Conservation (phyloP, 164 flowering plant species). For the Stephania cephalantha region DNA sequence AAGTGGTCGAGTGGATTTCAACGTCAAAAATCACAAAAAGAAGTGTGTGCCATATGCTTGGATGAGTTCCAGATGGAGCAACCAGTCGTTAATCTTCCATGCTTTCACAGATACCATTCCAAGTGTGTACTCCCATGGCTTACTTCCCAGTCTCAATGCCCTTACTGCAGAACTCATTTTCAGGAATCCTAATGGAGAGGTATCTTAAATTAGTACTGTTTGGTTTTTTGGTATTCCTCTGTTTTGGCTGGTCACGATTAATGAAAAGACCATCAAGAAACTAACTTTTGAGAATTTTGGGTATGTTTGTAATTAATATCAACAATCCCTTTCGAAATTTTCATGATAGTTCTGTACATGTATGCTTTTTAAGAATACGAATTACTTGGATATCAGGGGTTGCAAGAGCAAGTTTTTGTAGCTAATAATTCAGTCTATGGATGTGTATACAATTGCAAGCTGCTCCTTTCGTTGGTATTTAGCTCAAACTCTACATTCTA, state of each 20-base stretch:
- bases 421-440: too few species aligned
- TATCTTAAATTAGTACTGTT: not conserved
- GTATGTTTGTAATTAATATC: not conserved
- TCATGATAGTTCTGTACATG: not conserved
- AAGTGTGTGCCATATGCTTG: slow-evolving; percentile 28
- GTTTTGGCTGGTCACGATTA: too few species aligned
- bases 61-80: slow-evolving; percentile 20
- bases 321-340: not conserved
- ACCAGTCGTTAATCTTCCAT: slow-evolving; percentile 21
- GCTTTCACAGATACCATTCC: slow-evolving; percentile 30
- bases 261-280: not conserved
- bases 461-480: too few species aligned
- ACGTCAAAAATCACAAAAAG: slow-evolving; percentile 14
- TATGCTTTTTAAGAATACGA: too few species aligned
- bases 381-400: too few species aligned
- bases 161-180: slow-evolving; percentile 25
- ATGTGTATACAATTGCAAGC: too few species aligned
- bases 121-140: slow-evolving; percentile 32
- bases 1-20: slow-evolving; percentile 1
- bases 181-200: not conserved
- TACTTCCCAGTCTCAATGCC: slow-evolving; percentile 27
- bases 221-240: not conserved
- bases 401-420: too few species aligned
- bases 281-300: not conserved
- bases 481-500: too few species aligned